phyloP scores from a whole-genome alignment of 1,139 yeast genomes.

The Torulaspora pretoriensis region DNA sequence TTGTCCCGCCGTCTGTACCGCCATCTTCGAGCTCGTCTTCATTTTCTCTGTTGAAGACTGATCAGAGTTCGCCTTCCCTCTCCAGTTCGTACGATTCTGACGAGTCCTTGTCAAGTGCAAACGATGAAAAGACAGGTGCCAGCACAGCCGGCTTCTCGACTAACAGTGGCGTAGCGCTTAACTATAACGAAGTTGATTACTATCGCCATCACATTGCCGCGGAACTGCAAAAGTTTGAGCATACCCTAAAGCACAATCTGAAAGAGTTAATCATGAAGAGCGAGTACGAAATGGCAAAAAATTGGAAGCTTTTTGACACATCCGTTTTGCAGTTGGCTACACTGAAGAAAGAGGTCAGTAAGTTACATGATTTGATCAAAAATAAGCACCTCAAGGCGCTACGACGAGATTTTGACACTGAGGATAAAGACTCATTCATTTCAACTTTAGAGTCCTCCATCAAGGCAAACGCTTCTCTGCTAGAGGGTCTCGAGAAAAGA shows the following conservation, averaged over 20 bases:
- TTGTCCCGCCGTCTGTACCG: conserved; percentile 12
- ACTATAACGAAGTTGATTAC: conserved; percentile 19
- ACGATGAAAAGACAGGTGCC: conserved; percentile 4
- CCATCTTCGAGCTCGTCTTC: conserved; percentile 18
- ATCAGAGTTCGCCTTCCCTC: conserved; percentile 9
- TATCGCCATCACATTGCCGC: conserved; percentile 19
- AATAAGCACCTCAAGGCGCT: conserved; percentile 10
- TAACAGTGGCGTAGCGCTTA: conserved; percentile 11
- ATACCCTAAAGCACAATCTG: conserved; percentile 15
- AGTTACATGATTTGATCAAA: conserved; percentile 13
- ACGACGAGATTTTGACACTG: conserved; percentile 12
- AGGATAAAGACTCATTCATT: conserved; percentile 19
- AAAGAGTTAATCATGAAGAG: conserved; percentile 17
- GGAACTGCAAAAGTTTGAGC: conserved; percentile 21
- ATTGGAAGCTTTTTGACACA: conserved; percentile 17
- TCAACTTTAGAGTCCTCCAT: conserved; percentile 11
- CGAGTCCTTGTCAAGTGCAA: conserved; percentile 7
- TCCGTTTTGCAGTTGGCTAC: conserved; percentile 13
- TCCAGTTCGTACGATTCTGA: conserved; percentile 11
- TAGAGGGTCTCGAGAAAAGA: conserved; percentile 19
- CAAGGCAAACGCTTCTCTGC: conserved; percentile 12
- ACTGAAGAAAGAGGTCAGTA: conserved; percentile 10
- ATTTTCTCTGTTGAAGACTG: conserved; percentile 14
- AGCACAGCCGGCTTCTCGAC: conserved; percentile 4
- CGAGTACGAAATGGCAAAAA: conserved; percentile 18